These are phyloP conservation scores for Zopfia rhizophila DNA, from an alignment of 2,329 filamentous ascomycete species.

Conservation along the genomic window DNA sequence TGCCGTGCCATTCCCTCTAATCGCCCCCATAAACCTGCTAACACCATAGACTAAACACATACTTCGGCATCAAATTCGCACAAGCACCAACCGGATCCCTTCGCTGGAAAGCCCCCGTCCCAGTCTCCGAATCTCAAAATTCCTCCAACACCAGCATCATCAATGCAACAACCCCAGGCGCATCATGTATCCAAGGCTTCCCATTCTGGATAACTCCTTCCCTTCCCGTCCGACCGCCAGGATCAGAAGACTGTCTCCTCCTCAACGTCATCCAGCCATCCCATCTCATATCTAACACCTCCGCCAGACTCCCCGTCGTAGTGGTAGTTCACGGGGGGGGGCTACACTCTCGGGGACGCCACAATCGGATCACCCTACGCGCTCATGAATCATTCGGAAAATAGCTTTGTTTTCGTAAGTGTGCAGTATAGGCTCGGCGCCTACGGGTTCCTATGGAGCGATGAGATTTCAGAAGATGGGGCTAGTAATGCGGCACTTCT, in stretches of 20 bases:
- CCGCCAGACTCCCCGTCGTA: constrained; percentile 42
- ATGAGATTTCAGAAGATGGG: constrained; percentile 61
- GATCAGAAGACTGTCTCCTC: constrained; percentile 46
- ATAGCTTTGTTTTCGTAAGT: constrained; percentile 62
- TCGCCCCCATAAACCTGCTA: no score
- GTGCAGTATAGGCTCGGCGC: constrained; percentile 71
- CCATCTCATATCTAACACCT: no score
- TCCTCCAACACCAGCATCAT: no score
- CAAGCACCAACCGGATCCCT: constrained; percentile 35
- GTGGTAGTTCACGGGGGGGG: constrained; percentile 48
- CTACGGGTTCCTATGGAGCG: constrained; percentile 68
- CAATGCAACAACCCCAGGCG: constrained; percentile 32
- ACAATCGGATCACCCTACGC: constrained; percentile 29
- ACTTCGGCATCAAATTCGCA: no score
- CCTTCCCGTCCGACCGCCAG: no score
- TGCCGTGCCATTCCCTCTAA: no score
- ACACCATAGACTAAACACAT: constrained; percentile 26
- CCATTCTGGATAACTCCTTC: constrained; percentile 19
- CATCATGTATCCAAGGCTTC: constrained; percentile 36
- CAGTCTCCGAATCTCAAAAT: no score
- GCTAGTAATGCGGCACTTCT: constrained; percentile 69
- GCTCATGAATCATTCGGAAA: constrained; percentile 40
- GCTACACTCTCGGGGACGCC: constrained; percentile 38
- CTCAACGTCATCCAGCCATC: constrained; percentile 43
- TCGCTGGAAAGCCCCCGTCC: constrained; percentile 42